Conservation (phyloP, 176 grass and related monocot species). For the Ensete glaucum region DNA sequence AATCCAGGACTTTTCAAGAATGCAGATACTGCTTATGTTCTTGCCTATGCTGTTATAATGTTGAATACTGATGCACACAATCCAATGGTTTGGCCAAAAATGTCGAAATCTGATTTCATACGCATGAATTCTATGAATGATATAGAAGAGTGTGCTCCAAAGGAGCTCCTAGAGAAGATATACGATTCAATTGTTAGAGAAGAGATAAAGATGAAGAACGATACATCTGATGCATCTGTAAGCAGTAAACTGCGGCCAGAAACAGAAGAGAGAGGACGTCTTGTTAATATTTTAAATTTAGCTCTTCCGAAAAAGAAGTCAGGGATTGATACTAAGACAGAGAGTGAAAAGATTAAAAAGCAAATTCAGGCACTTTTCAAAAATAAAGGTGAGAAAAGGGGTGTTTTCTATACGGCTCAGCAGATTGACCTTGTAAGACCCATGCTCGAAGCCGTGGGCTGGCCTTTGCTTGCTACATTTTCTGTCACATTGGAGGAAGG, state of each 20-base stretch:
- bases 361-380: constrained; percentile 84
- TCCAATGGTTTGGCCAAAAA: constrained; percentile 95
- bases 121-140: constrained; percentile 69
- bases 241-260: constrained; percentile 38
- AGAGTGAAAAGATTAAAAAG: constrained; percentile 89
- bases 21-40: constrained; percentile 94
- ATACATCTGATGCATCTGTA: constrained; percentile 33
- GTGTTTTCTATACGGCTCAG: constrained; percentile 81
- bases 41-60: constrained; percentile 98
- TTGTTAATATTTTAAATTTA: constrained; percentile 95
- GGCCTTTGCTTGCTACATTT: constrained; percentile 98
- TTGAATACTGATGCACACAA: constrained; percentile 99
- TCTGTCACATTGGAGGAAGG: constrained; percentile 99
- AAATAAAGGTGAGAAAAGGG: constrained; percentile 71
- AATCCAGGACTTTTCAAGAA: constrained; percentile 95
- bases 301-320: constrained; percentile 84
- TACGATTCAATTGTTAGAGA: constrained; percentile 95
- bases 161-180: constrained; percentile 91
- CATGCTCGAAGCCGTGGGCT: constrained; percentile 98
- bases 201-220: constrained; percentile 94
- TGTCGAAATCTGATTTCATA: constrained; percentile 84
- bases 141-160: constrained; percentile 82
- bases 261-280: constrained; percentile 62
- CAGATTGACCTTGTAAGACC: constrained; percentile 94
- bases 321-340: constrained; percentile 79